Percentiles rank a stretch among this genome's conserved stretches.
Conservation (phyloP, 1,284 basidiomycete species). For the Puccinia hordei region DNA sequence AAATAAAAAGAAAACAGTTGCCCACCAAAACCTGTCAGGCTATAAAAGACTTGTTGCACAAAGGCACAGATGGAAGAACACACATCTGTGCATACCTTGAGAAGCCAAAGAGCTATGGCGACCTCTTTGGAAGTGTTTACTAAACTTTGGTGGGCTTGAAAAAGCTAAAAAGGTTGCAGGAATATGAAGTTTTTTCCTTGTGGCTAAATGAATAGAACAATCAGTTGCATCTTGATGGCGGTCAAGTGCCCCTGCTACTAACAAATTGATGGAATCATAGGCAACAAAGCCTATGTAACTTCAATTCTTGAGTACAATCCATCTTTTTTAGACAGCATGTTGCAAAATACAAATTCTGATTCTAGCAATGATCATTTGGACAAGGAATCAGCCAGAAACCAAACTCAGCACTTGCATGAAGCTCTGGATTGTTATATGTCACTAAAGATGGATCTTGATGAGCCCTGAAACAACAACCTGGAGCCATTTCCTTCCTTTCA, state of each 20-base stretch:
- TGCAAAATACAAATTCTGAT: not conserved
- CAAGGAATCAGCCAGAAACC: not conserved
- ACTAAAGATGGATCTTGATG: not conserved
- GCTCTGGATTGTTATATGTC: not conserved
- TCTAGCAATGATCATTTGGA: not conserved
- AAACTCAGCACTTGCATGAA: not conserved
- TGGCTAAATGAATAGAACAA: not conserved
- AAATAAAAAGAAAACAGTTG: too few species aligned
- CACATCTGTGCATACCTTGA: not conserved
- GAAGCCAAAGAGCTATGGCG: not conserved
- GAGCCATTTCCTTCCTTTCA: too few species aligned
- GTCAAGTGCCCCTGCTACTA: slow-evolving; percentile 24
- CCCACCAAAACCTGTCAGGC: too few species aligned
- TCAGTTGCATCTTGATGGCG: not conserved
- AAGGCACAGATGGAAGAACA: too few species aligned
- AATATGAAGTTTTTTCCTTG: not conserved
- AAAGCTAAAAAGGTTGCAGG: not conserved
- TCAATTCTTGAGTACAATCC: not conserved
- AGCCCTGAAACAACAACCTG: not conserved
- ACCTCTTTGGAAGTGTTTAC: not conserved
- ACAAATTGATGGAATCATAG: not conserved
- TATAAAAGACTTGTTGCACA: too few species aligned
- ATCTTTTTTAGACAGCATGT: not conserved
- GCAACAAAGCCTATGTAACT: not conserved
- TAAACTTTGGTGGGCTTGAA: not conserved